Conservation (phyloP, 306 rosid genomes). For the Medicago ruthenica region DNA sequence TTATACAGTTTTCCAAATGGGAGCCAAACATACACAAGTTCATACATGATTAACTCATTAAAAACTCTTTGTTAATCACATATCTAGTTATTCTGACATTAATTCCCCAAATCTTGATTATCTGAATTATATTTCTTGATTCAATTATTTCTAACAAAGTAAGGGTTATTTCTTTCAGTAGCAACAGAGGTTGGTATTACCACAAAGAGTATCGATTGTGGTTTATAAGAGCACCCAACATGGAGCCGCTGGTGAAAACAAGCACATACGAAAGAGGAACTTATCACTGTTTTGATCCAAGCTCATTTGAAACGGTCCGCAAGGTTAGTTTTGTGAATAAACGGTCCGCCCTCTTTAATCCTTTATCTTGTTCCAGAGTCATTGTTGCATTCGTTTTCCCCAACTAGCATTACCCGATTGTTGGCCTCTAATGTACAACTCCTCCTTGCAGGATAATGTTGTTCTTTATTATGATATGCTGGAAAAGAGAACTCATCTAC, state of each 20-base stretch:
- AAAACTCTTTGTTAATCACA: conserved; percentile 31
- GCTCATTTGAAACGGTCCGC: conserved; percentile 73
- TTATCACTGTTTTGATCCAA: conserved; percentile 88
- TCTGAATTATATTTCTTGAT: conserved; percentile 2
- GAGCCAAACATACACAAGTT: conserved; percentile 5
- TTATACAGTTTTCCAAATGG: not conserved
- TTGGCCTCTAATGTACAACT: conserved; percentile 31
- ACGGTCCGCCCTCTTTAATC: too few relatives aligned
- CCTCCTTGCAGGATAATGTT: conserved; percentile 81
- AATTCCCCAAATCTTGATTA: conserved; percentile 2
- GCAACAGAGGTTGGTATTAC: conserved; percentile 87
- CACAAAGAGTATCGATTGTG: conserved; percentile 85
- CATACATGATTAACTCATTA: not conserved
- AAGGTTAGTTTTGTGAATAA: conserved; percentile 64
- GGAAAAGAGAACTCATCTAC: conserved; percentile 81
- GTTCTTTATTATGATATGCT: conserved; percentile 73
- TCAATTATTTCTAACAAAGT: conserved; percentile 27
- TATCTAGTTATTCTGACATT: conserved; percentile 4
- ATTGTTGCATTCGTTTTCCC: not conserved
- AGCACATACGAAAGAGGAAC: conserved; percentile 83
- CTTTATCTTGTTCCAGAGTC: not conserved
- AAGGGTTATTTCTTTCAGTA: conserved; percentile 52
- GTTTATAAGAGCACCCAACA: conserved; percentile 71
- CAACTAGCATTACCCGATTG: not conserved
- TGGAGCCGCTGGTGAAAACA: conserved; percentile 87